Conservation (phyloP, 805 yeast species). For the Cephaloascus albidus region DNA sequence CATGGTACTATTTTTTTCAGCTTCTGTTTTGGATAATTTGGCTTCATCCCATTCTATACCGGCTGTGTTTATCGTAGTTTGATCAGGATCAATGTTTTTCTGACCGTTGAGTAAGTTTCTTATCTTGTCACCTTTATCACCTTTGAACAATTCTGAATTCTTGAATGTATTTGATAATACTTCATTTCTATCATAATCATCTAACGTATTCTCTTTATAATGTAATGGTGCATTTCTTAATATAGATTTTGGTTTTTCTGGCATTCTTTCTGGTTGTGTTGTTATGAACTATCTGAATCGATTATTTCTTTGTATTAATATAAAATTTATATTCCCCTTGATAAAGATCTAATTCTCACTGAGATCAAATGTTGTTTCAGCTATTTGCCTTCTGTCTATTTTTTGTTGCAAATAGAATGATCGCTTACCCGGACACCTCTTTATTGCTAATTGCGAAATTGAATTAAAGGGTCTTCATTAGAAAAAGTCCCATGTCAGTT, state of each 20-base stretch:
- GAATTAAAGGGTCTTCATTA: no score
- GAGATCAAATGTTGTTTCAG: no score
- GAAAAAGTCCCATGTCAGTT: no score
- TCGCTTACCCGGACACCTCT: no score
- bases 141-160: neutral
- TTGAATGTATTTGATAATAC: neutral
- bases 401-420: no score
- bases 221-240: neutral
- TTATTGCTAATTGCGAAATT: no score
- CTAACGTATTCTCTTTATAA: neutral
- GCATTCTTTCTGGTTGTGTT: no score
- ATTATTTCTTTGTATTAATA: no score
- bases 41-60: slow-evolving; percentile 73
- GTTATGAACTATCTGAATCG: no score
- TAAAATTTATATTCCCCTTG: no score
- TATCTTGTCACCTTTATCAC: neutral
- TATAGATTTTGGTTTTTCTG: neutral
- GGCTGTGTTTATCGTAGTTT: neutral
- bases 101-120: neutral
- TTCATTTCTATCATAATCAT: neutral
- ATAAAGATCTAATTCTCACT: no score
- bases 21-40: slow-evolving; percentile 65
- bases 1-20: slow-evolving; percentile 65
- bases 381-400: no score
- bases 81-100: neutral